phyloP scores from a whole-genome alignment of 768 basidiomycete genomes.

The Lenzites betulinus region DNA sequence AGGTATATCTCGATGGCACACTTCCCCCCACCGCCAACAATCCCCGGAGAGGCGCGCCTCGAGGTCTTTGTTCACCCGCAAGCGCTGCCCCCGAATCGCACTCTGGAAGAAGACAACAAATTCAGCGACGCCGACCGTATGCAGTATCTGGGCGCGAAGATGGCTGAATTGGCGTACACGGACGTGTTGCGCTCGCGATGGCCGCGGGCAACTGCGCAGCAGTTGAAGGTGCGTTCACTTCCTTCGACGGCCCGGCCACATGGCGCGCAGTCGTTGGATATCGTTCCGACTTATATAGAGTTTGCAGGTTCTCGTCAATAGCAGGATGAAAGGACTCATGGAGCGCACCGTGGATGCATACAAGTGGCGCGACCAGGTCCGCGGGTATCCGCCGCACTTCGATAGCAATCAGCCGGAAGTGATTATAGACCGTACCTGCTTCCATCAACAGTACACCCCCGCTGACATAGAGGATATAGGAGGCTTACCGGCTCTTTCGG shows the following conservation, averaged over 20 bases:
- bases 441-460: neutral
- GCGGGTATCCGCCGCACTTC: conserved; percentile 1
- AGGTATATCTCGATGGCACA: neutral
- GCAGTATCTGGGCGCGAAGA: conserved; percentile 2
- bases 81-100: neutral
- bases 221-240: neutral
- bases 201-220: conserved; percentile 1
- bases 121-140: conserved; percentile 5
- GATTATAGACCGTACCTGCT: no score
- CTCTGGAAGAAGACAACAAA: conserved; percentile 5
- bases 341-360: conserved; percentile 7
- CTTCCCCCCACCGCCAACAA: neutral
- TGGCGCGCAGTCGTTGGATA: neutral
- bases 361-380: conserved; percentile 6
- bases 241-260: neutral
- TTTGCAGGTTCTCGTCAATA: neutral
- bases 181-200: neutral
- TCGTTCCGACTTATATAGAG: no score
- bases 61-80: conserved; percentile 8
- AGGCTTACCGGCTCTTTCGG: conserved; percentile 13
- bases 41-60: conserved; percentile 4
- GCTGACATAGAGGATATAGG: neutral
- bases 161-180: conserved; percentile 1
- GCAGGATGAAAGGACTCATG: conserved; percentile 6
- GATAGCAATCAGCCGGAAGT: conserved; percentile 6